Conservation (phyloP, 2,329 filamentous ascomycete genomes). For the Colletotrichum sp. region DNA sequence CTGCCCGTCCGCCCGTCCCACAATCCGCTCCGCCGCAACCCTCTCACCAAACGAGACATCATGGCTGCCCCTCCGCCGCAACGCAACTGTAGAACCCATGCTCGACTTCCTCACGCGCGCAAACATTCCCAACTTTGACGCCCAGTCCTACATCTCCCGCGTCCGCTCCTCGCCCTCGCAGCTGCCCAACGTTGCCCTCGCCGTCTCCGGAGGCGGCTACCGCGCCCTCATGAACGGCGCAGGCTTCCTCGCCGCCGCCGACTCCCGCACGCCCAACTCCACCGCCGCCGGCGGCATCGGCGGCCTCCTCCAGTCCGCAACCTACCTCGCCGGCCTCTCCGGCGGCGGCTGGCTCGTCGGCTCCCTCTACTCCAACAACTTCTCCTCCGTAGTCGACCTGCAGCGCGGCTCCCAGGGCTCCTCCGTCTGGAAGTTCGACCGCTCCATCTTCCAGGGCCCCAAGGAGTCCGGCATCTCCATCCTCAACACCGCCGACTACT, state of each 20-base stretch:
- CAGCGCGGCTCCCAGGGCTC: slow-evolving; percentile 43
- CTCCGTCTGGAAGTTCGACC: slow-evolving; percentile 44
- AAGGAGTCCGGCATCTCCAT: slow-evolving; percentile 36
- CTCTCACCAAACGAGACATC: slow-evolving; percentile 73
- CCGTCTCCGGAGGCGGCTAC: slow-evolving; percentile 85
- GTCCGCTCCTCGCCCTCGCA: slow-evolving; percentile 68
- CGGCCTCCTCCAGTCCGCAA: slow-evolving; percentile 80
- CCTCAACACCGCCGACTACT: slow-evolving; percentile 38
- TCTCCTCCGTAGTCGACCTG: slow-evolving; percentile 68
- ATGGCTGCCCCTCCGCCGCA: slow-evolving; percentile 77
- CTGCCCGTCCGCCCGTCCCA: slow-evolving; percentile 74
- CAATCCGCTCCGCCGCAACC: slow-evolving; percentile 65
- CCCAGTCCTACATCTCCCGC: slow-evolving; percentile 71
- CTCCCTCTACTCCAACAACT: slow-evolving; percentile 86
- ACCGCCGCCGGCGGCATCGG: slow-evolving; percentile 72
- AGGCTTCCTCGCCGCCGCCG: slow-evolving; percentile 80
- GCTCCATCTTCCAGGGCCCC: slow-evolving; percentile 46
- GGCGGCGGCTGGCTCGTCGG: slow-evolving; percentile 86
- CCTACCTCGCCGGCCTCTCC: slow-evolving; percentile 81
- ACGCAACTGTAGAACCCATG: slow-evolving; percentile 78
- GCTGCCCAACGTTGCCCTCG: slow-evolving; percentile 70
- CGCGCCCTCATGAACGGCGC: slow-evolving; percentile 85
- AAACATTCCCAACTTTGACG: slow-evolving; percentile 80
- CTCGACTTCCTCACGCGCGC: slow-evolving; percentile 73
- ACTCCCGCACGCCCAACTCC: slow-evolving; percentile 70